Percentiles rank a stretch among this genome's conserved stretches.
Conservation (phyloP, 176 grass and related monocot genomes). For the Tuctoria greenei region DNA sequence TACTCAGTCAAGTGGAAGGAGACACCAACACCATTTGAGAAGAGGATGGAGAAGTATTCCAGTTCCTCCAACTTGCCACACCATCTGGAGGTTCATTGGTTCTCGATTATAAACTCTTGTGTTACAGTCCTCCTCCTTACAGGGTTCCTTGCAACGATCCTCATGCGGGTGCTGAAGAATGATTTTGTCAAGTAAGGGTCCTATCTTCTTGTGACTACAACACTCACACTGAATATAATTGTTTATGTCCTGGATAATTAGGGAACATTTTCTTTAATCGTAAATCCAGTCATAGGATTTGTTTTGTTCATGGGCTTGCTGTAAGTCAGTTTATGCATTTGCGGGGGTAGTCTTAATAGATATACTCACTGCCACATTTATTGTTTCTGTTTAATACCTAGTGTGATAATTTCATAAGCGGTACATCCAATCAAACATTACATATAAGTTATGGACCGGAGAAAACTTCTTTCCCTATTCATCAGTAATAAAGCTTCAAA, state of each 20-base stretch:
- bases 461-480: slow-evolving; percentile 5
- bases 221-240: neutral
- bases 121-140: slow-evolving; percentile 87
- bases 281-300: neutral
- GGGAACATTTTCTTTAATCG: neutral
- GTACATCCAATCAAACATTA: neutral
- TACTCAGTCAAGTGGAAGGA: slow-evolving; percentile 96
- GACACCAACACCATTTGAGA: slow-evolving; percentile 67
- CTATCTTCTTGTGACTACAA: neutral
- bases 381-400: neutral
- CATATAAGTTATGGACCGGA: neutral
- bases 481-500: neutral
- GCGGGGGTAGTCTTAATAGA: too few relatives aligned
- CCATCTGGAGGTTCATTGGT: slow-evolving; percentile 97
- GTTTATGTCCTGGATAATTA: neutral
- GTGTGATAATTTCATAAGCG: neutral
- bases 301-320: neutral
- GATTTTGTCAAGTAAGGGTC: slow-evolving; percentile 87
- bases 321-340: neutral
- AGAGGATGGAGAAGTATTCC: slow-evolving; percentile 98
- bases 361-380: too few relatives aligned
- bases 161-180: slow-evolving; percentile 97
- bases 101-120: slow-evolving; percentile 96
- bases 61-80: slow-evolving; percentile 73
- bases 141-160: slow-evolving; percentile 91